These are phyloP conservation scores for Neurospora sp. DNA, from an alignment of 495 filamentous ascomycete species.

Conservation along the genomic window DNA sequence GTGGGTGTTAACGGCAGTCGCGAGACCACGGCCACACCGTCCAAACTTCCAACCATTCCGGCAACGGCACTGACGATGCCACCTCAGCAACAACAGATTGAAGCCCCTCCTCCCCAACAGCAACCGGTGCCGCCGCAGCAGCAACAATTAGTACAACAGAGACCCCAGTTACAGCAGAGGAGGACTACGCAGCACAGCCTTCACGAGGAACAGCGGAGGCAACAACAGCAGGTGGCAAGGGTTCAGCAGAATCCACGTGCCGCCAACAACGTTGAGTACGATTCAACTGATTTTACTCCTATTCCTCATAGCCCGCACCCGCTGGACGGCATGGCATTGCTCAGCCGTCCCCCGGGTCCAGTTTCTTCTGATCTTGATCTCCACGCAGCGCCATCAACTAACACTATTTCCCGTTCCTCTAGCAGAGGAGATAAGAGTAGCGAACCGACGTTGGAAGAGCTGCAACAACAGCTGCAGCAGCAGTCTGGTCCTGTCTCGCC, in stretches of 20 bases:
- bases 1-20: conserved; percentile 22
- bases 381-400: conserved; percentile 52
- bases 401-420: conserved; percentile 62
- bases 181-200: conserved; percentile 1
- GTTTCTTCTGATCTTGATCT: conserved; percentile 38
- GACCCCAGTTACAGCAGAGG: not conserved
- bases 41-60: conserved; percentile 28
- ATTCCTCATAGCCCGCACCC: conserved; percentile 92
- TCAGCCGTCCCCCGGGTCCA: conserved; percentile 80
- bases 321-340: conserved; percentile 97
- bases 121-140: conserved; percentile 7
- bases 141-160: conserved; percentile 7
- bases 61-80: conserved; percentile 1
- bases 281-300: conserved; percentile 50
- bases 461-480: conserved; percentile 48
- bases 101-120: not conserved
- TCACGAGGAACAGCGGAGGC: not conserved
- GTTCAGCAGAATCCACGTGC: not conserved
- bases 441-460: conserved; percentile 79
- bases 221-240: conserved; percentile 11
- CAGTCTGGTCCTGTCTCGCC: conserved; percentile 41
- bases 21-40: conserved; percentile 45
- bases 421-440: conserved; percentile 78
- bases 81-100: not conserved
- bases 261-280: conserved; percentile 30